Conservation (phyloP, 805 yeast species). For the Wickerhamomyces tratensis region DNA sequence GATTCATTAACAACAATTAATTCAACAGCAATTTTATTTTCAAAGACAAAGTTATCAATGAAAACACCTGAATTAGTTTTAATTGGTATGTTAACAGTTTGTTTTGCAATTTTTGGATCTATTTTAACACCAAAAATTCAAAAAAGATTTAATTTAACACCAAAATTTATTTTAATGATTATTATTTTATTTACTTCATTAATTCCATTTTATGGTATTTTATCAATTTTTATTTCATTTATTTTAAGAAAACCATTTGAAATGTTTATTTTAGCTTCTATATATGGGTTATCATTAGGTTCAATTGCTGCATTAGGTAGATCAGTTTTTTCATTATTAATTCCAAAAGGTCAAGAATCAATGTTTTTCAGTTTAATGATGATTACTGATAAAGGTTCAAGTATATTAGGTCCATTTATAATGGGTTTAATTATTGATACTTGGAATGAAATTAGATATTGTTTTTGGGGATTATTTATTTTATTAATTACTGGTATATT, state of each 20-base stretch:
- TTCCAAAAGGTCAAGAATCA: slow-evolving; percentile 69
- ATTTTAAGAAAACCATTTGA: slow-evolving; percentile 52
- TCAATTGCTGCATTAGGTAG: slow-evolving; percentile 64
- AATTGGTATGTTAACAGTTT: slow-evolving; percentile 56
- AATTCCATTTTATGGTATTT: slow-evolving; percentile 63
- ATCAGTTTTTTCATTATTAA: slow-evolving; percentile 55
- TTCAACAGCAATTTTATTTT: slow-evolving; percentile 70
- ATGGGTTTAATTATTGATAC: slow-evolving; percentile 66
- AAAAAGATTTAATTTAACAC: slow-evolving; percentile 26
- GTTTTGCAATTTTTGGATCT: slow-evolving; percentile 63
- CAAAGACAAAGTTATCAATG: slow-evolving; percentile 64
- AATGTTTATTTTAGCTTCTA: slow-evolving; percentile 57
- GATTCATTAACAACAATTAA: slow-evolving; percentile 74
- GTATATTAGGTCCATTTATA: slow-evolving; percentile 62
- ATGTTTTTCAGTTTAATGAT: slow-evolving; percentile 69
- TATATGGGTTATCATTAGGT: slow-evolving; percentile 73
- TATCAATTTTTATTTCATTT: slow-evolving; percentile 46
- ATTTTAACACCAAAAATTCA: slow-evolving; percentile 39
- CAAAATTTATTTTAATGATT: slow-evolving; percentile 39
- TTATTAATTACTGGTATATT: slow-evolving; percentile 49
- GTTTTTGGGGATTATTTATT: slow-evolving; percentile 53
- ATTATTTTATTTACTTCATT: slow-evolving; percentile 52
- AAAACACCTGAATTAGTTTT: slow-evolving; percentile 52
- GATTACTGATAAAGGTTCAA: slow-evolving; percentile 74
- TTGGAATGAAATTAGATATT: slow-evolving; percentile 65